phyloP scores from a whole-genome alignment of 1,284 basidiomycete species.

The Filobasidium uniguttulatum region DNA sequence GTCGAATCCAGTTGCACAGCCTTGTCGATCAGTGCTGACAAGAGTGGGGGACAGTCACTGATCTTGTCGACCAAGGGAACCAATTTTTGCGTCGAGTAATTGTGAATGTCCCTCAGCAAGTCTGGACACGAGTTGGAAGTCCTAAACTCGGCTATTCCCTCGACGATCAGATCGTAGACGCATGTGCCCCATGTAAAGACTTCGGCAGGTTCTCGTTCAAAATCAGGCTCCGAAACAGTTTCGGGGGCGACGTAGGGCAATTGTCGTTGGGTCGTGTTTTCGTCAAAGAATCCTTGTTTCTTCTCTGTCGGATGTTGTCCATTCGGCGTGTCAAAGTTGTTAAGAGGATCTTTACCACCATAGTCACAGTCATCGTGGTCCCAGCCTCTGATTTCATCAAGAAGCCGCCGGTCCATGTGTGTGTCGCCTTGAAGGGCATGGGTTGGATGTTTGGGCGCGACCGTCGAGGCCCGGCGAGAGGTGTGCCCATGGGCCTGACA shows the following conservation, averaged over 20 bases:
- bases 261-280: conserved; percentile 18
- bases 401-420: not conserved
- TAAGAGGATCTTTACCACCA: conserved; percentile 4
- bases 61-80: conserved; percentile 7
- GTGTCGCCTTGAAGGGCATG: not conserved
- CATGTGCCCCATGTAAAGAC: conserved; percentile 30
- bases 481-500: not conserved
- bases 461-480: not conserved
- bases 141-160: conserved; percentile 18
- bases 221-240: conserved; percentile 16
- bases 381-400: not conserved
- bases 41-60: conserved; percentile 18
- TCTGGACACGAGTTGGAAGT: not conserved
- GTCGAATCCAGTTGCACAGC: conserved; percentile 25
- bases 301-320: not conserved
- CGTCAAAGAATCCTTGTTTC: conserved; percentile 8
- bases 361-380: no score
- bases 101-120: conserved; percentile 18
- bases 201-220: conserved; percentile 20
- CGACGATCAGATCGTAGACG: conserved; percentile 29
- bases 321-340: not conserved
- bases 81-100: conserved; percentile 17
- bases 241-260: conserved; percentile 29
- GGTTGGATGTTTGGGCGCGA: not conserved
- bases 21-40: conserved; percentile 29